Evolutionary conservation across 371 early-diverging fungal genomes (phyloP).

Genomic region (Rhizomucor pusillus): DNA sequence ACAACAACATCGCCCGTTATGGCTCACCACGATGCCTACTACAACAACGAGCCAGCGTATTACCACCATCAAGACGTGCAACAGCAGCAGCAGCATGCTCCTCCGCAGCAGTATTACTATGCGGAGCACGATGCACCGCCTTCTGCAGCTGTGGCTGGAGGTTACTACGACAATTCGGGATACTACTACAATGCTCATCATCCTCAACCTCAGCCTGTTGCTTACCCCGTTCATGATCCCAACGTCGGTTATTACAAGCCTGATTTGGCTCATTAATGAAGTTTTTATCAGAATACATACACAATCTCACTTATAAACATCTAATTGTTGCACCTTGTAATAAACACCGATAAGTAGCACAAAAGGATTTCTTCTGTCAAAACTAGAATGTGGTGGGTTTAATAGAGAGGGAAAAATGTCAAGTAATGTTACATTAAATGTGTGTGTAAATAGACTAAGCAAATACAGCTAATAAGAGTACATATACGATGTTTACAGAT

Average conservation of each 20-base stretch:
- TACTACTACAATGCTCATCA: conserved; percentile 13
- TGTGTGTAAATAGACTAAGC: too few species aligned
- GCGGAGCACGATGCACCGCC: conserved; percentile 11
- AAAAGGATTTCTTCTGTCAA: too few species aligned
- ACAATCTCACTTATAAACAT: too few species aligned
- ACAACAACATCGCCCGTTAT: conserved; percentile 8
- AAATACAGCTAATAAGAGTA: too few species aligned
- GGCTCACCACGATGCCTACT: conserved; percentile 10
- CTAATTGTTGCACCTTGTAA: too few species aligned
- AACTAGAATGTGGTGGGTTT: too few species aligned
- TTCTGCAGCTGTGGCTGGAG: conserved; percentile 1
- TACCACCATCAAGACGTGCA: conserved; percentile 10
- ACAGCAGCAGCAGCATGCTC: conserved; percentile 6
- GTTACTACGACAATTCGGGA: conserved; percentile 11
- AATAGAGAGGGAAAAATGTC: too few species aligned
- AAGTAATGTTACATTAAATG: too few species aligned
- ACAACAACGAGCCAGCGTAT: conserved; percentile 10
- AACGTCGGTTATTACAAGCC: conserved; percentile 19
- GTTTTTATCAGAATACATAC: too few species aligned
- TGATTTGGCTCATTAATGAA: conserved; percentile 6
- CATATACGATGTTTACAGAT: neutral
- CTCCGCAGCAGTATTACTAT: conserved; percentile 13
- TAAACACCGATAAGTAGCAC: too few species aligned
- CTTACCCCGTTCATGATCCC: conserved; percentile 6
- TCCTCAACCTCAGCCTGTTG: conserved; percentile 1